Evolutionary conservation across 2,329 filamentous ascomycete species (phyloP), one percentile per base, ranked within the genome.

Genomic region (Spiromastix sp.): DNA sequence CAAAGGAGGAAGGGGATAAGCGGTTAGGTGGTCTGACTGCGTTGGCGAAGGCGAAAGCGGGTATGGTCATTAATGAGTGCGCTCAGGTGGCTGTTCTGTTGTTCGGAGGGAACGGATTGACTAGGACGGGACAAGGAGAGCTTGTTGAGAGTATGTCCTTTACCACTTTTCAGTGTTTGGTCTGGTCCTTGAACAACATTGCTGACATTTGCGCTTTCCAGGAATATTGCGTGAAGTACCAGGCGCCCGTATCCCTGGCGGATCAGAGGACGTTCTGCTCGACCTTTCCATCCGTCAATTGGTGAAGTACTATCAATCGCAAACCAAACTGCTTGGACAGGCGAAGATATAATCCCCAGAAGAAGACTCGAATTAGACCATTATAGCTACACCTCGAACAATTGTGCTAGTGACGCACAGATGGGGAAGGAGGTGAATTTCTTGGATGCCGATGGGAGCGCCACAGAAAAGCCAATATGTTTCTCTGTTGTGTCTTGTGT

Each of bases 81-180:
- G 78, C 80, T 3, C 71, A 79, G 47, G 75, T 70, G 36, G 79
- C 81, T 1, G 71, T 83, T 30, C 55, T 85, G 37, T 56, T 86
- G 16, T 85, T 85, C 53, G 81, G 81, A 3, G 81, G 82, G 2
- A 82, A 79, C 50, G 81, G 81, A 0, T 83, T 75, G 46, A 84
- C 81, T 0, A 70, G 69, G 42, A 71, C 68, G 9, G 81, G 82
- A 0, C 75, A 80, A 54, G 82, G 82, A 13, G 79, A 83, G 56
- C 60, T 83, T 42, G 70, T 74, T 20, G 80, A 85, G 55, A 72
- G 78, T 73, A 63, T 67, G 72, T 73, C 29, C 36, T 26, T 31
- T 12, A 36, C 41, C 32, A 31, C 18, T n/a, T n/a, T n/a, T n/a
- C n/a, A n/a, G n/a, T n/a, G n/a, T n/a, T n/a, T n/a, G n/a, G n/a